Evolutionary conservation across 2,329 filamentous ascomycete species (phyloP).

Genomic region (Amesomyces nigricolor): DNA sequence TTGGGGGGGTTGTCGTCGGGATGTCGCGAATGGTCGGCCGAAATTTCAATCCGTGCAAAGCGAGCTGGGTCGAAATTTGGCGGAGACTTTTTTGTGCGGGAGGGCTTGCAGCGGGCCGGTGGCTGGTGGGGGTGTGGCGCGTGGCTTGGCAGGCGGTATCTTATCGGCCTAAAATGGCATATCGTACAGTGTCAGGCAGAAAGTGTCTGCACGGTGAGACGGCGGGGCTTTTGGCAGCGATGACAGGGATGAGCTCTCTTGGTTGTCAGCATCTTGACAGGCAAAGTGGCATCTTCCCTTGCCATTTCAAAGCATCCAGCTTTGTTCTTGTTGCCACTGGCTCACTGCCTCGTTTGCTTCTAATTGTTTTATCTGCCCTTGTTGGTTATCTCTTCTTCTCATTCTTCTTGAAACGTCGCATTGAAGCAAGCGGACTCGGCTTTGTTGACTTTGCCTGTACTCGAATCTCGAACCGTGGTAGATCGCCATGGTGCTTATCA

Average conservation of each 20-base stretch:
- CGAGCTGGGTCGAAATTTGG: slow-evolving; percentile 18
- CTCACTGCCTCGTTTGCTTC: slow-evolving; percentile 14
- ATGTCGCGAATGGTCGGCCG: slow-evolving; percentile 19
- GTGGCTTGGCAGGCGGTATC: slow-evolving; percentile 4
- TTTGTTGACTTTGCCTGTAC: neutral
- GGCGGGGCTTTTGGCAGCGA: neutral
- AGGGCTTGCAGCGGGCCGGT: slow-evolving; percentile 18
- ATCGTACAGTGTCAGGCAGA: neutral
- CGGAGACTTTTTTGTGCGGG: slow-evolving; percentile 24
- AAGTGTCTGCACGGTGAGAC: neutral
- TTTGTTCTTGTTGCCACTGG: slow-evolving; percentile 15
- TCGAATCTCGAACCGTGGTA: neutral
- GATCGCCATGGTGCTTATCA: slow-evolving; percentile 50
- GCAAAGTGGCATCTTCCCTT: slow-evolving; percentile 36
- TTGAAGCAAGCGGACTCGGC: slow-evolving; percentile 2
- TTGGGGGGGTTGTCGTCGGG: slow-evolving; percentile 19
- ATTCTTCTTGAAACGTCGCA: neutral
- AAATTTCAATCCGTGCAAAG: slow-evolving; percentile 20
- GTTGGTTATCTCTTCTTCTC: slow-evolving; percentile 6
- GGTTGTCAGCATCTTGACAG: slow-evolving; percentile 17
- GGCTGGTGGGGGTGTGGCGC: slow-evolving; percentile 16
- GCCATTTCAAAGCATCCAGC: slow-evolving; percentile 34
- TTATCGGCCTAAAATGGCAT: neutral
- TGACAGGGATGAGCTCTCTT: slow-evolving; percentile 11
- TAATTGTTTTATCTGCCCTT: slow-evolving; percentile 6